phyloP scores from a whole-genome alignment of 139 green algal genomes.

The Tetraselmis chui region DNA sequence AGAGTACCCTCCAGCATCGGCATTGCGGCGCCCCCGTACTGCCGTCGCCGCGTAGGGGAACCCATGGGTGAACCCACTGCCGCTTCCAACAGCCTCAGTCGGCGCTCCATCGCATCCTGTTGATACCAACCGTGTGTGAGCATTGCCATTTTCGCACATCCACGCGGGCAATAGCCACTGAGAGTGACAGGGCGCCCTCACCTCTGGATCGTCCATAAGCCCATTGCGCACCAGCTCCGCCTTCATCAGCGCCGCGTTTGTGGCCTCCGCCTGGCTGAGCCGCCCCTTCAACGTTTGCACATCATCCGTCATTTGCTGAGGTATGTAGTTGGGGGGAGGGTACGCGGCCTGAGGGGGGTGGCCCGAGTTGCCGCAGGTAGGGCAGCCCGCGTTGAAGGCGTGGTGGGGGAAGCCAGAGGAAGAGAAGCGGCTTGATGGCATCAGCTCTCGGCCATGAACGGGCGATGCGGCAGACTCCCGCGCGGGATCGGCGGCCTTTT shows the following conservation, averaged over 20 bases:
- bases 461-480: not conserved
- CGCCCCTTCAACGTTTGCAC: not conserved
- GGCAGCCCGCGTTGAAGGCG: not conserved
- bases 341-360: too few relatives aligned
- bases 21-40: not conserved
- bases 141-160: too few relatives aligned
- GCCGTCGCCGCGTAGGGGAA: not conserved
- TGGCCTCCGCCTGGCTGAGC: not conserved
- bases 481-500: not conserved
- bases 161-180: too few relatives aligned
- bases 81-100: not conserved
- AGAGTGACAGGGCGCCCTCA: too few relatives aligned
- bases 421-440: too few relatives aligned
- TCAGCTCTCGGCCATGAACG: not conserved
- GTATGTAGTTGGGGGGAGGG: not conserved
- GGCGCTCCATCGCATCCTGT: not conserved
- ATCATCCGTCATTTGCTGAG: not conserved
- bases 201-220: not conserved
- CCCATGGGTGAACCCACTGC: not conserved
- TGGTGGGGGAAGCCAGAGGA: not conserved
- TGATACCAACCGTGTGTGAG: too few relatives aligned
- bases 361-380: too few relatives aligned
- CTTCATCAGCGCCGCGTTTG: not conserved
- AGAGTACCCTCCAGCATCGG: not conserved
- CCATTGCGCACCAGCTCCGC: not conserved